Conservation (phyloP, 352 stramenopile species). For the Globisporangium takayamanum region DNA sequence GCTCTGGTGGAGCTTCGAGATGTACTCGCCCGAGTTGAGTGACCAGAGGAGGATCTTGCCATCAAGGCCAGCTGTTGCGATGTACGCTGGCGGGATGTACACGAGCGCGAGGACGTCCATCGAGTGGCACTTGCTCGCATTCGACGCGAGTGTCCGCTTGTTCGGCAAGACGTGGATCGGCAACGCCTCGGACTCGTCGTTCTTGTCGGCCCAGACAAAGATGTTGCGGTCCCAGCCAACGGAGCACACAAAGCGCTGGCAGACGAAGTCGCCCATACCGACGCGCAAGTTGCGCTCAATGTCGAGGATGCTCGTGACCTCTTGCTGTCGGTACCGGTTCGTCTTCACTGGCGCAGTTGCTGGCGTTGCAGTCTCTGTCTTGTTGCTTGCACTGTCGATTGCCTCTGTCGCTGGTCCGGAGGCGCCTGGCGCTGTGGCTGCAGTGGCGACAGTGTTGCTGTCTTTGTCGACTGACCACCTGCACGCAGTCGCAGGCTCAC, state of each 20-base stretch:
- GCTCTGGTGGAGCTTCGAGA: slow-evolving; percentile 56
- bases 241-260: slow-evolving; percentile 73
- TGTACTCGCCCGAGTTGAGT: slow-evolving; percentile 68
- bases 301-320: slow-evolving; percentile 78
- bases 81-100: slow-evolving; percentile 65
- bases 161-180: slow-evolving; percentile 51
- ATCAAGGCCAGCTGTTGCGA: slow-evolving; percentile 61
- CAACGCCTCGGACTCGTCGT: slow-evolving; percentile 60
- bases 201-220: slow-evolving; percentile 83
- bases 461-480: no score
- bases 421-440: no score
- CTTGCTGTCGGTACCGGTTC: slow-evolving; percentile 60
- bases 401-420: background rate
- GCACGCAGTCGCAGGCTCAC: background rate
- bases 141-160: slow-evolving; percentile 19
- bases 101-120: slow-evolving; percentile 65
- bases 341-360: background rate
- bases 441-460: no score
- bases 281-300: slow-evolving; percentile 75
- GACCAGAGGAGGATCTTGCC: slow-evolving; percentile 74
- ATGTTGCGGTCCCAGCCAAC: slow-evolving; percentile 80
- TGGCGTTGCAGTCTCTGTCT: background rate
- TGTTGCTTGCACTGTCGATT: background rate
- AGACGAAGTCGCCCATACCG: slow-evolving; percentile 79
- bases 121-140: slow-evolving; percentile 35